Evolutionary conservation across 495 filamentous ascomycete genomes (phyloP), one percentile per base, ranked within the genome.

Genomic region (Penicillium argentinense): DNA sequence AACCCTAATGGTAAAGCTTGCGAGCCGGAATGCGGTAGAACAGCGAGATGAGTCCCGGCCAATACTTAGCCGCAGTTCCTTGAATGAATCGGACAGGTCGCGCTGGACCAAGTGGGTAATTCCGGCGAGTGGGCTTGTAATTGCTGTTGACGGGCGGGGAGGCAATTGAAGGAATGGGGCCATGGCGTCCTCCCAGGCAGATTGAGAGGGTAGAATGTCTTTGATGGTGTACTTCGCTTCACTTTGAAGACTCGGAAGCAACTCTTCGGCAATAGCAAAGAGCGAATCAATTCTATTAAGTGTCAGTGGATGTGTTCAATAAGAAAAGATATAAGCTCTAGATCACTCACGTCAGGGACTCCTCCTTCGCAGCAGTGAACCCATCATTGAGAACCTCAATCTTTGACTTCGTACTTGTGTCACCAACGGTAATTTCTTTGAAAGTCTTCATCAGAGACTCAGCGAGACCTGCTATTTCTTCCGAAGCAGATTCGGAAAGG

Each of bases 21-120:
- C 79, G 69, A 95, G 83, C 39, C 93, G 75, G 23, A 91, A 79
- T 13, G 88, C 81, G 42, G 79, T 71, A 1, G 89, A 90, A 16
- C 80, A 81, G 1, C 87, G 88, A 39, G 74, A 73, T 2, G 70
- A 67, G 66, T 97, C 91, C 29, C 83, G 68, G 18, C 72, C 54
- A 16, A 77, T 50, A 21, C 34, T 58, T 38, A 68, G 53, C 49
- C 61, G 42, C 45, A 55, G 22, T 43, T 62, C 29, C 39, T 43
- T 39, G 28, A 58, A 60, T 5, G 58, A 51, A 3, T 60, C 57
- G 8, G 72, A 38, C 38, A 60, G 21, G 16, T 71, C 22, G 29
- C 48, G 38, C 29, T 78, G 61, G 0, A 86, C 73, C 4, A 97
- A 64, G 51, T 87, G 82, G 22, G 91, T 80, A 9, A 77, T 77